Conservation (phyloP, 164 flowering plant genomes). For the Nymphaea thermarum region DNA sequence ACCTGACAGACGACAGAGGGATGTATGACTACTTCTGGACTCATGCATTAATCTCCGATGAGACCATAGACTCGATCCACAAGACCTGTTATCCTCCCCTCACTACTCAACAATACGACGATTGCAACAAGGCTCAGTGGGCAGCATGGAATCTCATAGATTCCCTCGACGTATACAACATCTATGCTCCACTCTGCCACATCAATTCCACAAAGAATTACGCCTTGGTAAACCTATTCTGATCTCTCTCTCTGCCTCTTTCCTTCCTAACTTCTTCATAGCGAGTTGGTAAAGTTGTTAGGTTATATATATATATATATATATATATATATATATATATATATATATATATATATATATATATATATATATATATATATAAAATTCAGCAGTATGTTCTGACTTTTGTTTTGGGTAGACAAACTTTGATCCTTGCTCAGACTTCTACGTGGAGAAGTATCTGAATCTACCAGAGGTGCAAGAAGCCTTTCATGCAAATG, state of each 20-base stretch:
- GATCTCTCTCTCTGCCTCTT: background rate
- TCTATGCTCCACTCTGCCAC: conserved; percentile 32
- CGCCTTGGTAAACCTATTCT: background rate
- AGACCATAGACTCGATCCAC: conserved; percentile 12
- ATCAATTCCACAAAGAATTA: background rate
- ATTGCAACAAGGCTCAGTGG: background rate
- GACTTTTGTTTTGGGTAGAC: background rate
- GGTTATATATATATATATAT: background rate
- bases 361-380: background rate
- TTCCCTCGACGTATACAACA: conserved; percentile 20
- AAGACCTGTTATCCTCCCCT: conserved; percentile 12
- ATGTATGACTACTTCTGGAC: conserved; percentile 22
- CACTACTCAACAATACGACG: background rate
- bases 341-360: background rate
- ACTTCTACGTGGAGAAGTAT: conserved; percentile 10
- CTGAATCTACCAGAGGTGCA: conserved; percentile 26
- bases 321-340: background rate
- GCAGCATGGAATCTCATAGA: conserved; percentile 4
- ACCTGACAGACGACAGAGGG: conserved; percentile 11
- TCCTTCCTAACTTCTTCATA: background rate
- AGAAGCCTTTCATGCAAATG: conserved; percentile 22
- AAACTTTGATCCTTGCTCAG: conserved; percentile 26
- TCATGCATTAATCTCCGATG: conserved; percentile 37
- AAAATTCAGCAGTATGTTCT: background rate
- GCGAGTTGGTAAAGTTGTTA: background rate